Evolutionary conservation across 2,329 filamentous ascomycete genomes (phyloP).

Genomic region (Claviceps paspali): DNA sequence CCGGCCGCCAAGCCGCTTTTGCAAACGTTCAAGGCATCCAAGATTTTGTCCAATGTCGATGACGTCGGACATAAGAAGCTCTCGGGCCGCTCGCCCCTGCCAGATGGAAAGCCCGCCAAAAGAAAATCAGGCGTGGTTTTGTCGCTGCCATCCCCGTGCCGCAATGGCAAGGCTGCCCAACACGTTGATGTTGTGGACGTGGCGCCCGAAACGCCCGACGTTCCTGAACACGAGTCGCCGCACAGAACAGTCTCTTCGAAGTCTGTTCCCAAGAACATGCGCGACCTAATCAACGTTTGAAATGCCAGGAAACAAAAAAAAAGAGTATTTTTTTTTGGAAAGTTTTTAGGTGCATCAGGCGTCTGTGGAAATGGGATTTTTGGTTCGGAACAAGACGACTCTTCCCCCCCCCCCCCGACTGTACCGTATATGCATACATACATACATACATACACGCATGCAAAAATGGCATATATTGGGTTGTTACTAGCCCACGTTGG

Average conservation of each 20-base stretch:
- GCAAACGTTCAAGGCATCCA: slow-evolving; percentile 29
- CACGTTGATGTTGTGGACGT: slow-evolving; percentile 7
- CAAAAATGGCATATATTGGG: no score
- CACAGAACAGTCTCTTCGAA: slow-evolving; percentile 28
- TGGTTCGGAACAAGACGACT: no score
- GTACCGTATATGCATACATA: no score
- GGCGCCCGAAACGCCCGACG: no score
- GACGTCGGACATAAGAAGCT: slow-evolving; percentile 11
- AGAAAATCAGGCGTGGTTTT: not conserved
- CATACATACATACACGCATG: no score
- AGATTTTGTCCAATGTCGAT: slow-evolving; percentile 16
- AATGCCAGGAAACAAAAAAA: no score
- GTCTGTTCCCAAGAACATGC: slow-evolving; percentile 25
- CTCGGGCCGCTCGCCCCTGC: slow-evolving; percentile 4
- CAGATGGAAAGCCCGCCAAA: slow-evolving; percentile 2
- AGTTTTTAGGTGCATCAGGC: no score
- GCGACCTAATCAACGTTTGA: slow-evolving; percentile 22
- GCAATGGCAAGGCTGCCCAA: not conserved
- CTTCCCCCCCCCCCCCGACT: no score
- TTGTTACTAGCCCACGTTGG: no score
- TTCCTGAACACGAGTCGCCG: not conserved
- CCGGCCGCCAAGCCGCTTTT: slow-evolving; percentile 24
- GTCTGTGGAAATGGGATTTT: no score
- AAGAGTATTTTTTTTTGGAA: no score
- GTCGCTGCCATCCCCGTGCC: slow-evolving; percentile 1